Base-by-base conservation (phyloP, 495 filamentous ascomycete genomes). In the Choiromyces venosus region DNA sequence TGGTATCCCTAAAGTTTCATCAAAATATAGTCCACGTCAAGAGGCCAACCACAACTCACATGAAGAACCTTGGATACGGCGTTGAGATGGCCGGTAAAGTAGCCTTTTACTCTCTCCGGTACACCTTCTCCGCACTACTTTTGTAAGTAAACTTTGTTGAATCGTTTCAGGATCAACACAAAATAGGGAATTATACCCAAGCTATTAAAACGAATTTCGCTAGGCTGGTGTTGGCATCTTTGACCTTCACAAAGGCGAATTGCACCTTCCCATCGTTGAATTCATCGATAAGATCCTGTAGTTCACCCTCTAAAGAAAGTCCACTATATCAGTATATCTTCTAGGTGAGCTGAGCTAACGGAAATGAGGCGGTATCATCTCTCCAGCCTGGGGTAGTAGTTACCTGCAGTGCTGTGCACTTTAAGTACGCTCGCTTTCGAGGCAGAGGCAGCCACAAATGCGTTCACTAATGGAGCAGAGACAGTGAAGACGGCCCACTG, bases 231-330 rank as follows among this genome's bases (percentile, higher is more conserved):
- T 99, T 99, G 18, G 92, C 90, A 81, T 98, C 96, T 78, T 92
- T 97, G 83, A 99, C 90, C 83, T 96, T 97, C 70, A 95, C 89
- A 80, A 94, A 99, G 35, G 93, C 95, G 83, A 97, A 98, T 85
- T 99, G 95, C 67, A 98, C 90, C 74, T 93, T 89, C 64, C 95
- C 95, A 83, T 99, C 95, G 71, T 90, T 97, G 83, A 99, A 97
- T 70, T 99, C 95, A 69, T 99, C 96, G 76, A 97, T 89, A n/a
- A 99, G 86, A 72, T 97, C 93, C n/a, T 87, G 84, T 69, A 99
- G 85, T 83, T 99, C 96, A 70, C 95, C 96, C 83, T 97, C 94
- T 96, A 79, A 72, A n/a, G 38, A 37, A 21, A 72, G 18, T 35
- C 35, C 66, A 12, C 14, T 70, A 46, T 61, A 37, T 78, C 68